Conservation (phyloP, 345 rosid genomes). For the Kandelia obovata region DNA sequence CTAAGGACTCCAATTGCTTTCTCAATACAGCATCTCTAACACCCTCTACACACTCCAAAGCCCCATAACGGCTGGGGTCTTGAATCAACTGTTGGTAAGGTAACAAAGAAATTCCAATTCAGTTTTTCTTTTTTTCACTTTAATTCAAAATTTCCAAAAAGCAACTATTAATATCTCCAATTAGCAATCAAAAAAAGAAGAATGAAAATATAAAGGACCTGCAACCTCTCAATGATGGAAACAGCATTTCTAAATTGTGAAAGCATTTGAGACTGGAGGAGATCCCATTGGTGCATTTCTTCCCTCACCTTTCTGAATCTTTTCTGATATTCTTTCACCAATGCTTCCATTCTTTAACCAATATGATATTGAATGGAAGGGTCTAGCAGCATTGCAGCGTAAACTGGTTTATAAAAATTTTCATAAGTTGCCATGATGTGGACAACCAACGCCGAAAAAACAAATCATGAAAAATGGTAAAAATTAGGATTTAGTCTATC, state of each 20-base stretch:
- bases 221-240: conserved; percentile 64
- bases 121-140: no score
- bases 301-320: conserved; percentile 53
- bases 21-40: conserved; percentile 51
- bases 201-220: conserved; percentile 25
- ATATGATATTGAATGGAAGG: no score
- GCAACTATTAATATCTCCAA: neutral
- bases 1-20: conserved; percentile 69
- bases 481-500: no score
- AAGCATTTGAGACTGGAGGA: conserved; percentile 55
- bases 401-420: no score
- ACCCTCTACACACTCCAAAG: conserved; percentile 48
- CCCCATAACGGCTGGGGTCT: conserved; percentile 48
- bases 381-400: no score
- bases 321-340: conserved; percentile 67
- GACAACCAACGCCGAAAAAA: no score
- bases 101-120: neutral
- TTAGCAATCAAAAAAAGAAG: neutral
- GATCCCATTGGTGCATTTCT: conserved; percentile 64
- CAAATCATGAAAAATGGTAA: no score
- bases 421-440: no score
- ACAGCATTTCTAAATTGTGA: conserved; percentile 63
- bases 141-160: neutral
- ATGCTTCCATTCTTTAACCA: conserved; percentile 49
- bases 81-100: conserved; percentile 40